phyloP scores from a whole-genome alignment of 1,284 basidiomycete genomes.

The Cryptococcus sp. region DNA sequence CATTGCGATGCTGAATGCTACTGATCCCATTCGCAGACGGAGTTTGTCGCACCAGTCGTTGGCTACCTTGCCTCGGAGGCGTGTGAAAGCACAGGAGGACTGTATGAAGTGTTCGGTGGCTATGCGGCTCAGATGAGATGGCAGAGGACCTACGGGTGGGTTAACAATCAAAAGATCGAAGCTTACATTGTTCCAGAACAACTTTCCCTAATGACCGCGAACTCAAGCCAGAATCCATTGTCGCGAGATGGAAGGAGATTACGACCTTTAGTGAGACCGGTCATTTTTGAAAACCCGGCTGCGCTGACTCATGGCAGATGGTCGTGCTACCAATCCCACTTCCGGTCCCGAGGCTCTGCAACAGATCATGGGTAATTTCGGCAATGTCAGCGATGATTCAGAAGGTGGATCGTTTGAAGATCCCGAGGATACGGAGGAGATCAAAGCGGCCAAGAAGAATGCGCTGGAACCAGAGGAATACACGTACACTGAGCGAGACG shows the following conservation, averaged over 20 bases:
- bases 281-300: conserved; percentile 3
- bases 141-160: conserved; percentile 80
- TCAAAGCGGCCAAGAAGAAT: conserved; percentile 77
- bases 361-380: conserved; percentile 79
- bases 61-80: conserved; percentile 86
- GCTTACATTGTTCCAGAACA: conserved; percentile 18
- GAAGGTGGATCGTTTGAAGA: conserved; percentile 64
- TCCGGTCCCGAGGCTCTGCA: conserved; percentile 71
- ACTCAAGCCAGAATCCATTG: conserved; percentile 74
- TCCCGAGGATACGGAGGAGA: conserved; percentile 79
- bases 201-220: conserved; percentile 74
- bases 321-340: conserved; percentile 73
- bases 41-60: conserved; percentile 86
- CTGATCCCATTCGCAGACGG: conserved; percentile 53
- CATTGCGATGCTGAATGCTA: background rate
- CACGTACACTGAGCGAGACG: conserved; percentile 82
- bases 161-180: conserved; percentile 17
- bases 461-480: conserved; percentile 62
- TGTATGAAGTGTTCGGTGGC: conserved; percentile 90
- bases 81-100: conserved; percentile 67
- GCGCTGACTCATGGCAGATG: conserved; percentile 61
- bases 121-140: conserved; percentile 92
- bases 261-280: conserved; percentile 71
- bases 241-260: conserved; percentile 75
- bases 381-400: conserved; percentile 59